Conservation (phyloP, 108 stramenopile species). For the Nannochloropsis gaditana region DNA sequence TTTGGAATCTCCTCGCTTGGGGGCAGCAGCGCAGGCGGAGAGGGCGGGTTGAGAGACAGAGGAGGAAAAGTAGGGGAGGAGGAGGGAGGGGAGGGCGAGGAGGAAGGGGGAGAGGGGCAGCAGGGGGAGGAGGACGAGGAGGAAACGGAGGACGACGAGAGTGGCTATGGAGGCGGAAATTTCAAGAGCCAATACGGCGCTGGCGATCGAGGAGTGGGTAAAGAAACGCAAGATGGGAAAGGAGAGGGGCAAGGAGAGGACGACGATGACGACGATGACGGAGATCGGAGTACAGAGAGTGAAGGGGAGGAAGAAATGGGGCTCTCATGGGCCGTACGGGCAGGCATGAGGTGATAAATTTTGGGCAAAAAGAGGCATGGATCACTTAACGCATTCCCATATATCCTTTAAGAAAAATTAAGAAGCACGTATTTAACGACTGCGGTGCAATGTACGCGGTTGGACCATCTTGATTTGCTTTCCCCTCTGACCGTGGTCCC, state of each 20-base stretch:
- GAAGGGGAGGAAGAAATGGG: background rate
- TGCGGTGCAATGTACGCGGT: too few relatives aligned
- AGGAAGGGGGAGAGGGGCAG: background rate
- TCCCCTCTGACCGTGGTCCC: too few relatives aligned
- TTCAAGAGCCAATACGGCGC: background rate
- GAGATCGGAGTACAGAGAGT: background rate
- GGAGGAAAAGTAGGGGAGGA: background rate
- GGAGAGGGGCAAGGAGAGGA: background rate
- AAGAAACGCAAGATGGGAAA: background rate
- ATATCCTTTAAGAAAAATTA: too few relatives aligned
- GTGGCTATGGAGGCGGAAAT: background rate
- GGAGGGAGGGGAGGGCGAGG: background rate
- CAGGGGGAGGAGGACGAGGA: background rate
- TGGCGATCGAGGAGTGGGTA: conserved; percentile 9
- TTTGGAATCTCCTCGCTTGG: background rate
- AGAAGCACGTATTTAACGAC: too few relatives aligned
- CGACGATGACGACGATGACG: background rate
- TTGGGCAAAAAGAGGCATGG: too few relatives aligned
- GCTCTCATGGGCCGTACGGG: background rate
- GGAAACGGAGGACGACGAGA: background rate
- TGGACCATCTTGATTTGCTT: too few relatives aligned
- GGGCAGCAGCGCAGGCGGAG: background rate
- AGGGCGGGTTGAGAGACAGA: background rate
- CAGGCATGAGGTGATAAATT: too few relatives aligned
- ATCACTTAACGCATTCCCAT: too few relatives aligned